Conservation (phyloP, 192 early-diverging fungal species). For the Anaeromyces robustus region DNA sequence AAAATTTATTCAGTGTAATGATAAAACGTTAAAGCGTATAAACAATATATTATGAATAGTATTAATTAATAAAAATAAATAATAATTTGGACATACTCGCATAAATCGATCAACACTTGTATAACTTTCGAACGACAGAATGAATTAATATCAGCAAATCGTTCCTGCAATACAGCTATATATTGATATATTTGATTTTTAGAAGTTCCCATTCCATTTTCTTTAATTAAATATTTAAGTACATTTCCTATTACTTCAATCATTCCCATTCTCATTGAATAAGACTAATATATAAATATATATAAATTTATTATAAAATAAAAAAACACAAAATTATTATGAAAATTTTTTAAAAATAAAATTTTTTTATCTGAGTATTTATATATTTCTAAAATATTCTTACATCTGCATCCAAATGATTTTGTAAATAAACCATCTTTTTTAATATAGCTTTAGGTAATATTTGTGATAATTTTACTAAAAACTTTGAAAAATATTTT, state of each 20-base stretch:
- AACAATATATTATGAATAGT: too few relatives aligned
- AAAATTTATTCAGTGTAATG: too few relatives aligned
- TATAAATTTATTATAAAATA: not conserved
- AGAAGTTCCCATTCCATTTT: slow-evolving; percentile 20
- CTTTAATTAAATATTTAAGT: slow-evolving; percentile 54
- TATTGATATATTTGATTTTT: slow-evolving; percentile 63
- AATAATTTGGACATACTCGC: slow-evolving; percentile 36
- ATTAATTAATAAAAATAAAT: too few relatives aligned
- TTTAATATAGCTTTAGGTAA: slow-evolving; percentile 70
- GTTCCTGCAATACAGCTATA: slow-evolving; percentile 81
- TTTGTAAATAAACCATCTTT: slow-evolving; percentile 71
- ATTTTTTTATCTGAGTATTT: too few relatives aligned
- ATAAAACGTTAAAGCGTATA: too few relatives aligned
- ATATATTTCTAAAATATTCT: too few relatives aligned
- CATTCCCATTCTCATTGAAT: slow-evolving; percentile 68
- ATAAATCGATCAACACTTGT: slow-evolving; percentile 63
- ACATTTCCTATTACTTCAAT: slow-evolving; percentile 81
- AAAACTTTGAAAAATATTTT: slow-evolving; percentile 70
- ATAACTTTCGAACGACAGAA: slow-evolving; percentile 75
- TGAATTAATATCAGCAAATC: slow-evolving; percentile 79
- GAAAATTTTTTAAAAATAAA: too few relatives aligned
- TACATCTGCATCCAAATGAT: slow-evolving; percentile 82
- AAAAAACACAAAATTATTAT: too few relatives aligned
- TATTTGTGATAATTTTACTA: slow-evolving; percentile 66
- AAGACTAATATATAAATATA: slow-evolving; percentile 33